A percentile compares a stretch with the other conserved stretches of the same genome.
phyloP scores from a whole-genome alignment of 192 early-diverging fungal genomes.

The Entrophospora sp. region DNA sequence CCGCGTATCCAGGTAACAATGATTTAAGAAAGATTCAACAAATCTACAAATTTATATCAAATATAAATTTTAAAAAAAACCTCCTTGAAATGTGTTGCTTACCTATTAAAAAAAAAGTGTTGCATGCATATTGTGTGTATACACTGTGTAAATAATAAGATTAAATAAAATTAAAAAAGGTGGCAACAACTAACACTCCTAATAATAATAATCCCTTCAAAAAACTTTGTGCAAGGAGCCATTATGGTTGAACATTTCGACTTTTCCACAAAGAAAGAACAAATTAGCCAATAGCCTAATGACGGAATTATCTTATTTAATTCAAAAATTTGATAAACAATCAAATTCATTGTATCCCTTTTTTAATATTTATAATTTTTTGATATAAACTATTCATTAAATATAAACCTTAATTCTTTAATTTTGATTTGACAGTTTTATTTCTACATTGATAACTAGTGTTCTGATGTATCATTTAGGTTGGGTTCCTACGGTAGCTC shows the following conservation, averaged over 20 bases:
- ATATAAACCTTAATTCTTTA: too few species aligned
- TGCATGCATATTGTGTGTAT: too few species aligned
- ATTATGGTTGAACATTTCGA: slow-evolving; percentile 39
- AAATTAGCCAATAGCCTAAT: slow-evolving; percentile 26
- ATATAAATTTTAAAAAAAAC: too few species aligned
- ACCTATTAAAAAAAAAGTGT: slow-evolving; percentile 7
- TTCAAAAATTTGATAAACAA: slow-evolving; percentile 22
- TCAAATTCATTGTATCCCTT: slow-evolving; percentile 25
- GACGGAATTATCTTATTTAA: slow-evolving; percentile 25
- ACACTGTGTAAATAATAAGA: too few species aligned
- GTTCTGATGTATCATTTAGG: slow-evolving; percentile 45
- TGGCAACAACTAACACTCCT: slow-evolving; percentile 10
- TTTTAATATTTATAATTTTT: neutral
- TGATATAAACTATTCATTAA: too few species aligned
- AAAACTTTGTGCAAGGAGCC: slow-evolving; percentile 28
- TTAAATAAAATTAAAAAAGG: too few species aligned
- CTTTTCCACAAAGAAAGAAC: slow-evolving; percentile 28
- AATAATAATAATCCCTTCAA: neutral
- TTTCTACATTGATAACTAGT: slow-evolving; percentile 40
- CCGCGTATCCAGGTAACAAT: slow-evolving; percentile 46
- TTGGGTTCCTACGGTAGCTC: slow-evolving; percentile 49
- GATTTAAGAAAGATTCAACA: neutral
- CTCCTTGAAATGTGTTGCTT: neutral
- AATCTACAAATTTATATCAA: too few species aligned
- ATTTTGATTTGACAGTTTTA: slow-evolving; percentile 22